These are phyloP conservation scores for Neurospora sp. DNA, from an alignment of 495 filamentous ascomycete species.

Conservation along the genomic window DNA sequence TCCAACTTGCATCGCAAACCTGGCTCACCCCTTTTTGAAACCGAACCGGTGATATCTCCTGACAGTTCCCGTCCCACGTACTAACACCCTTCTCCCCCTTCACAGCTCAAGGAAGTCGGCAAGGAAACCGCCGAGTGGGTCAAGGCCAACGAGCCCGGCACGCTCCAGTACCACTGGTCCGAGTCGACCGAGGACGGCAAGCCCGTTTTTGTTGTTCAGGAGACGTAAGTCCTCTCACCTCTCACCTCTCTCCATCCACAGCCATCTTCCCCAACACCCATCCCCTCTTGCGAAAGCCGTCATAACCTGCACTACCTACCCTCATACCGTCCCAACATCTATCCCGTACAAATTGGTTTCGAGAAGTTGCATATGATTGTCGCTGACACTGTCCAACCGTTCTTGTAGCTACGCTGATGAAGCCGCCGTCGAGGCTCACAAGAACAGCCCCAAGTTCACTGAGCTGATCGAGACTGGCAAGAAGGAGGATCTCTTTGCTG, in stretches of 20 bases:
- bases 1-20: background rate
- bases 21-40: background rate
- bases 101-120: constrained; percentile 14
- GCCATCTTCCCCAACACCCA: background rate
- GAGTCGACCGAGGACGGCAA: background rate
- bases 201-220: constrained; percentile 14
- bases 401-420: constrained; percentile 14
- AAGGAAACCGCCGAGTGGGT: constrained; percentile 6
- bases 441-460: constrained; percentile 8
- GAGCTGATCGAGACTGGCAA: constrained; percentile 5
- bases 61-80: background rate
- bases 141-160: constrained; percentile 15
- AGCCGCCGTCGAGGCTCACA: constrained; percentile 13
- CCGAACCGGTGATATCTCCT: background rate
- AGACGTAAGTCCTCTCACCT: constrained; percentile 8
- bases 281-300: background rate
- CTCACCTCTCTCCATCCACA: background rate
- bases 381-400: too few relatives aligned
- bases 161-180: constrained; percentile 19
- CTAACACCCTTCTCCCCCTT: background rate
- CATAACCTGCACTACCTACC: background rate
- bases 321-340: background rate
- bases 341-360: background rate
- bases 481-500: constrained; percentile 12
- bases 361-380: too few relatives aligned